Evolutionary conservation across 2,329 filamentous ascomycete species (phyloP), one percentile per base, ranked within the genome.

Genomic region (Xylaria polymorpha): DNA sequence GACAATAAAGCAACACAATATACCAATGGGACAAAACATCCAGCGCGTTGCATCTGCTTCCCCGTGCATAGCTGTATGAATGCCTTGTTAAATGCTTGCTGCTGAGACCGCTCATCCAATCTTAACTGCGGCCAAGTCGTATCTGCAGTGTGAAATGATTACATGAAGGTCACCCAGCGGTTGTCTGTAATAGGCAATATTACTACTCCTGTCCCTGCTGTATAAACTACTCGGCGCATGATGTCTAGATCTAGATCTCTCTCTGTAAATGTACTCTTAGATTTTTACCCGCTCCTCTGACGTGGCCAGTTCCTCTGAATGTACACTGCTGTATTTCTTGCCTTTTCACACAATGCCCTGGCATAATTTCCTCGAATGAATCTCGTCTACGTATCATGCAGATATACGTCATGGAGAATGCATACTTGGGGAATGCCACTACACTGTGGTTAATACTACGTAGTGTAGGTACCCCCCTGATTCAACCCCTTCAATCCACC

Each of bases 401-500:
- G 46, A 7, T 9, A 29, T 60, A 55, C 56, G 41, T 61, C 41
- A 57, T 57, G 32, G 22, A 56, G 35, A 25, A 44, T 43, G 41
- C 1, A 61, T 51, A n/a, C n/a, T 39, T 57, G 43, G 61, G 44
- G 66, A 53, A 57, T 22, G 25, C 37, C 60, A 22, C 53, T 35
- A 64, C 61, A 32, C 15, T 3, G 41, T 59, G 39, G 15, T 57
- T 61, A n/a, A 50, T 22, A 29, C 43, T 12, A 5, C 12, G 7
- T 18, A 29, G 3, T 20, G 41, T 46, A 39, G 32, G 51, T 29
- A 39, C 44, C 61, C 61, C 61, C 66, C 58, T 58, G 55, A 61
- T 65, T 55, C 61, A 58, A 58, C 64, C 32, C 37, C 64, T 29
- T 67, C 64, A 61, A 61, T n/a, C 60, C 61, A 44, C 39, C 14